Conservation (phyloP, 345 rosid species). For the Syzygium aqueum region DNA sequence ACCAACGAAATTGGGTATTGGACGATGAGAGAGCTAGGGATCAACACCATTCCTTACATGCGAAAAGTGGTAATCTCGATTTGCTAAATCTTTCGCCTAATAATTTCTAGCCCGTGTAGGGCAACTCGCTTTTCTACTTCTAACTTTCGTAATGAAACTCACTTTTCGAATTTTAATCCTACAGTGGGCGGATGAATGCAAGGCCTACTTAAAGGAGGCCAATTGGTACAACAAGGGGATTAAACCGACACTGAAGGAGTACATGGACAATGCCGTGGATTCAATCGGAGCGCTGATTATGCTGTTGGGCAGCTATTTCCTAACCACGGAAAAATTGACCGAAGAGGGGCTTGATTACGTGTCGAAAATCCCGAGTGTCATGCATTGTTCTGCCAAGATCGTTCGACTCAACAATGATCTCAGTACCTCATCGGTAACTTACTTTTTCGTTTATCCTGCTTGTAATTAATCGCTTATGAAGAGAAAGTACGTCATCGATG, state of each 20-base stretch:
- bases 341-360: not conserved
- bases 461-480: not conserved
- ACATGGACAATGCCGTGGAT: not conserved
- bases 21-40: conserved; percentile 1
- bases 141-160: not conserved
- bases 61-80: not conserved
- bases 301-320: not conserved
- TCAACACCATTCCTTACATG: conserved; percentile 5
- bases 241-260: conserved; percentile 5
- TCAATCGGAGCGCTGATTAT: not conserved
- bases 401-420: conserved; percentile 8
- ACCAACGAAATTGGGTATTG: conserved; percentile 6
- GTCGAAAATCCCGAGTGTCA: not conserved
- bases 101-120: not conserved
- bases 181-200: conserved; percentile 5
- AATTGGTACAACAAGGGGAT: conserved; percentile 5
- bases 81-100: not conserved
- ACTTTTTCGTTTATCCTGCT: not conserved
- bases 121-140: not conserved
- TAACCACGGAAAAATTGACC: not conserved
- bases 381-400: not conserved
- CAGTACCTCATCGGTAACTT: conserved; percentile 8
- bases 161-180: not conserved
- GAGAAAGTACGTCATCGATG: not conserved
- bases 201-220: conserved; percentile 3